These are phyloP conservation scores for Ustilago vetiveriae DNA, from an alignment of 1,284 basidiomycete genomes.

Conservation along the genomic window DNA sequence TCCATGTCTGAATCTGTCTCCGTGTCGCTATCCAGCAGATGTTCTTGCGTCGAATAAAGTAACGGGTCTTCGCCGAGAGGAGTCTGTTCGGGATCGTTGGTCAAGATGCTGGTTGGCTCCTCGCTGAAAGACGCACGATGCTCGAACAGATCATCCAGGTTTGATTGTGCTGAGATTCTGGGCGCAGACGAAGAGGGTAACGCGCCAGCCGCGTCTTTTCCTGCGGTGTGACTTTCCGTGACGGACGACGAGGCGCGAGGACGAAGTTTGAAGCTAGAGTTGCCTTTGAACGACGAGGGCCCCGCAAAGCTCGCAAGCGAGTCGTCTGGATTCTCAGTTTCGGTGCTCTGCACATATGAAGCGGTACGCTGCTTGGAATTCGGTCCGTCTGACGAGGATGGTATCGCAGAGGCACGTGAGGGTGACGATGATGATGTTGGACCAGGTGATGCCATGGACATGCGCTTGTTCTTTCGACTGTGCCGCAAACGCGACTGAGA, in stretches of 20 bases:
- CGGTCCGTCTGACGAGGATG: neutral
- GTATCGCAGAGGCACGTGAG: neutral
- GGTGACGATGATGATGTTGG: neutral
- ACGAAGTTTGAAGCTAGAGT: conserved; percentile 37
- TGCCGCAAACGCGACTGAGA: conserved; percentile 8
- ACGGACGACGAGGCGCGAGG: conserved; percentile 17
- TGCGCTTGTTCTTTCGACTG: conserved; percentile 26
- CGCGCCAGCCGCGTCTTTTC: neutral
- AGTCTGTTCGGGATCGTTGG: conserved; percentile 47
- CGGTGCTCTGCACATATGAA: conserved; percentile 1
- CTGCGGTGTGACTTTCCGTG: neutral
- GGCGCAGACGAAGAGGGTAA: neutral
- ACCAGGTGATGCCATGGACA: conserved; percentile 3
- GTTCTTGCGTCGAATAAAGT: conserved; percentile 43
- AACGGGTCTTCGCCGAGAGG: conserved; percentile 56
- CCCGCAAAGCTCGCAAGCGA: conserved; percentile 31
- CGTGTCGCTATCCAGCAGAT: conserved; percentile 43
- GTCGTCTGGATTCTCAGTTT: conserved; percentile 25
- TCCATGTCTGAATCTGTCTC: conserved; percentile 34
- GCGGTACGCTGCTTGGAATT: neutral
- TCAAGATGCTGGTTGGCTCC: conserved; percentile 49
- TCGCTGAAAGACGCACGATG: conserved; percentile 33
- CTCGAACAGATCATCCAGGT: conserved; percentile 5
- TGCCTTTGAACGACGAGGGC: conserved; percentile 26
- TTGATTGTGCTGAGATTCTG: neutral